phyloP scores from a whole-genome alignment of 2,329 filamentous ascomycete species.

The Cucurbitaria berberidis region DNA sequence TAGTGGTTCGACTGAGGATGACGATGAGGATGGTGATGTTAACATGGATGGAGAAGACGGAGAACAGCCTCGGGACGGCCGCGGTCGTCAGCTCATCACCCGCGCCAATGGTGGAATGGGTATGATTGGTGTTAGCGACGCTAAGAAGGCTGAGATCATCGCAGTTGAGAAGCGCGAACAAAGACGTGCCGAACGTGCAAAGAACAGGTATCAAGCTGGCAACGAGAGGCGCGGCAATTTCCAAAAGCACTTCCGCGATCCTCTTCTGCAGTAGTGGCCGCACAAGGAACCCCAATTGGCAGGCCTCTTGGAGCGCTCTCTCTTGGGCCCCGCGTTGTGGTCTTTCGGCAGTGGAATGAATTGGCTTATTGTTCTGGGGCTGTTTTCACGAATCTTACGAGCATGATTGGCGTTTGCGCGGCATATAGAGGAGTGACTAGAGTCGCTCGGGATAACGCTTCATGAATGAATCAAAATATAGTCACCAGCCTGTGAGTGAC shows the following conservation, averaged over 20 bases:
- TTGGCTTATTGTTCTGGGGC: neutral
- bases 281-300: neutral
- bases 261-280: slow-evolving; percentile 55
- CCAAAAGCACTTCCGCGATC: slow-evolving; percentile 76
- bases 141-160: slow-evolving; percentile 72
- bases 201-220: slow-evolving; percentile 67
- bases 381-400: neutral
- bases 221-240: slow-evolving; percentile 77
- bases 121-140: slow-evolving; percentile 77
- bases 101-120: slow-evolving; percentile 76
- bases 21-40: slow-evolving; percentile 47
- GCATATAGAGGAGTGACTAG: neutral
- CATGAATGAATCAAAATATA: neutral
- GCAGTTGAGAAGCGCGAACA: slow-evolving; percentile 72
- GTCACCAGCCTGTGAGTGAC: no score
- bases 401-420: neutral
- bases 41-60: slow-evolving; percentile 36
- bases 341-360: neutral
- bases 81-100: slow-evolving; percentile 56
- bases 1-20: slow-evolving; percentile 44
- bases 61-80: slow-evolving; percentile 27
- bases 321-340: neutral
- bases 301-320: neutral
- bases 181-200: slow-evolving; percentile 67
- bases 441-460: neutral